Conservation (phyloP, 352 stramenopile genomes). For the Pythium sp. region DNA sequence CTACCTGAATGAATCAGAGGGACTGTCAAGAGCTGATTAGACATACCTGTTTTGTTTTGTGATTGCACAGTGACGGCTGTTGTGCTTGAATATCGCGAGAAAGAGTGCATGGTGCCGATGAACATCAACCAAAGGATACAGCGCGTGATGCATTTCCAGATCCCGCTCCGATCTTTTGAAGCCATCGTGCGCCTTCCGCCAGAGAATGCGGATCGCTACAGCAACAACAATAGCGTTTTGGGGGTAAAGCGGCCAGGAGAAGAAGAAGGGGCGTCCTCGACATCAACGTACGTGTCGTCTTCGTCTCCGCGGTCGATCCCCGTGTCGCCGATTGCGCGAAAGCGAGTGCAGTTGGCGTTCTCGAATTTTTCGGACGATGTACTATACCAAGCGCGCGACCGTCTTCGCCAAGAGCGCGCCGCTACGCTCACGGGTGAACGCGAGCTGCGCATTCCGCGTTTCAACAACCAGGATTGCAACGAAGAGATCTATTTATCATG, state of each 20-base stretch:
- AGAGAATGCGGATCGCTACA: slow-evolving; percentile 26
- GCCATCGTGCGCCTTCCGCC: slow-evolving; percentile 73
- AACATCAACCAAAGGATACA: slow-evolving; percentile 87
- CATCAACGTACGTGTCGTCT: slow-evolving; percentile 29
- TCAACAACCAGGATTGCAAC: slow-evolving; percentile 79
- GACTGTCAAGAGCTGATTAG: slow-evolving; percentile 4
- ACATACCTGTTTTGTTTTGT: slow-evolving; percentile 4
- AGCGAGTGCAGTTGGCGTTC: slow-evolving; percentile 74
- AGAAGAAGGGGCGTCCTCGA: background rate
- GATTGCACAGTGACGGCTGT: slow-evolving; percentile 62
- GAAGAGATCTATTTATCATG: slow-evolving; percentile 87
- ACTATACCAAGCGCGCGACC: slow-evolving; percentile 77
- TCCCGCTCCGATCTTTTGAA: slow-evolving; percentile 81
- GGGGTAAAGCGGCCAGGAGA: background rate
- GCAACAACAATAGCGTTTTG: slow-evolving; percentile 14
- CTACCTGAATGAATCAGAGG: background rate
- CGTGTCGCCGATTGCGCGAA: slow-evolving; percentile 64
- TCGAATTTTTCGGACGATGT: slow-evolving; percentile 84
- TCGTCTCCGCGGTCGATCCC: slow-evolving; percentile 82
- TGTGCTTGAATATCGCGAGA: slow-evolving; percentile 85
- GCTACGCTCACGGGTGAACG: slow-evolving; percentile 63
- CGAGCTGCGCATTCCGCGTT: slow-evolving; percentile 58
- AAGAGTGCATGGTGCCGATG: slow-evolving; percentile 75
- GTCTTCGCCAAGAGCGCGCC: slow-evolving; percentile 67
- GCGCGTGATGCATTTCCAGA: slow-evolving; percentile 87